Evolutionary conservation across 2,329 filamentous ascomycete genomes (phyloP).

Genomic region (Ophiostoma ulmi): DNA sequence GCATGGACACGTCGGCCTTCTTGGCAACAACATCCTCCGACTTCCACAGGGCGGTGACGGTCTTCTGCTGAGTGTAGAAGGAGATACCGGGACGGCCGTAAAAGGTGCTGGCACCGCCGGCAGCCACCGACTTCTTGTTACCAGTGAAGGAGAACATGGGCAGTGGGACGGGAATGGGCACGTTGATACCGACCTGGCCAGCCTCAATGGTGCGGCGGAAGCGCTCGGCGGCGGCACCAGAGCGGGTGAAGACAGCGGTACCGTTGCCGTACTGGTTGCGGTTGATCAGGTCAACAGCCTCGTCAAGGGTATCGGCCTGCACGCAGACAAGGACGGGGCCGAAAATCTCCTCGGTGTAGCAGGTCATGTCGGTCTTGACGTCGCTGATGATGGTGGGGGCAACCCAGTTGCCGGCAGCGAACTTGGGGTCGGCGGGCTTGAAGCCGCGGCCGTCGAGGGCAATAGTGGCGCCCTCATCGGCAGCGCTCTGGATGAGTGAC

Average conservation of each 20-base stretch:
- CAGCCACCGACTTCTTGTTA: constrained; percentile 86
- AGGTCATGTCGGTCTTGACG: constrained; percentile 74
- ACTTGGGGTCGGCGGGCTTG: constrained; percentile 59
- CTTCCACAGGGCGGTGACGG: constrained; percentile 88
- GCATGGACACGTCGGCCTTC: constrained; percentile 89
- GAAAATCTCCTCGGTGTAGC: constrained; percentile 82
- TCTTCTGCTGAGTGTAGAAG: constrained; percentile 98
- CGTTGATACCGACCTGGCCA: constrained; percentile 80
- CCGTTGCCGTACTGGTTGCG: constrained; percentile 83
- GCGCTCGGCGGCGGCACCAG: constrained; percentile 66
- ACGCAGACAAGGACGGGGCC: constrained; percentile 81
- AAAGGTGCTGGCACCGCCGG: constrained; percentile 87
- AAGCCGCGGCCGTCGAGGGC: constrained; percentile 72
- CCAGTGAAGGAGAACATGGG: constrained; percentile 69
- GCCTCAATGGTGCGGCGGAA: constrained; percentile 80
- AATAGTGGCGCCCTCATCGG: constrained; percentile 74
- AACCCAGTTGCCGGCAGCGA: constrained; percentile 80
- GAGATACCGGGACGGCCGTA: constrained; percentile 88
- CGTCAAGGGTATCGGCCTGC: constrained; percentile 70
- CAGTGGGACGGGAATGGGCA: constrained; percentile 67
- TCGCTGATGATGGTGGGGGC: constrained; percentile 77
- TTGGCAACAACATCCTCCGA: constrained; percentile 76
- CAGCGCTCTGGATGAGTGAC: constrained; percentile 66
- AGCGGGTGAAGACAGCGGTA: constrained; percentile 78
- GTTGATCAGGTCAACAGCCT: constrained; percentile 77